These are phyloP conservation scores for Rhodotorula sphaerocarpa DNA, from an alignment of 768 basidiomycete genomes.

Conservation along the genomic window DNA sequence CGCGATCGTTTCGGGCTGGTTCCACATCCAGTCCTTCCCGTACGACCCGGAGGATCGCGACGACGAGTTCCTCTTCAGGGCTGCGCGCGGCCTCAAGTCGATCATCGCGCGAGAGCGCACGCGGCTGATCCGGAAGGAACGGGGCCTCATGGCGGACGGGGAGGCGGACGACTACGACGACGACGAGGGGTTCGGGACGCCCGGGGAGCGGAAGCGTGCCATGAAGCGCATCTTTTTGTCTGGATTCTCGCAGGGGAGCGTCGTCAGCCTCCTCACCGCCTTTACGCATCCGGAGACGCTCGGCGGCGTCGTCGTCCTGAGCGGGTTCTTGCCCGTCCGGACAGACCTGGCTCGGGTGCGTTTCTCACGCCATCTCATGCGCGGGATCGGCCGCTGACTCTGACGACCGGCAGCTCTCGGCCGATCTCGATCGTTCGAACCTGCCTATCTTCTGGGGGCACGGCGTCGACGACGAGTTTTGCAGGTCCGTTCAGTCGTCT, in stretches of 20 bases:
- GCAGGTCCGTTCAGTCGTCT: conserved; percentile 17
- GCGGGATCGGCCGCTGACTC: no score
- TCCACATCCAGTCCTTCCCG: conserved; percentile 25
- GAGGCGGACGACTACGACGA: background rate
- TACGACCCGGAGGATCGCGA: conserved; percentile 15
- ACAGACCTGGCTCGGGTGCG: conserved; percentile 13
- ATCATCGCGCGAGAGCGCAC: conserved; percentile 18
- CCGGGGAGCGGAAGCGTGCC: conserved; percentile 15
- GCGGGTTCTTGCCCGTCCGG: conserved; percentile 18
- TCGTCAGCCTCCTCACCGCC: conserved; percentile 8
- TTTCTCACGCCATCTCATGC: background rate
- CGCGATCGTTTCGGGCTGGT: conserved; percentile 18
- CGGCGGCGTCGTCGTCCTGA: conserved; percentile 13
- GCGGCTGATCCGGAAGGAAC: conserved; percentile 8
- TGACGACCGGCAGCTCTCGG: background rate
- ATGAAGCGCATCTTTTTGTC: conserved; percentile 15
- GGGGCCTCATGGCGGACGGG: background rate
- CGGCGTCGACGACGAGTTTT: conserved; percentile 13
- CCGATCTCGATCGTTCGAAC: conserved; percentile 14
- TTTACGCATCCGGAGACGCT: conserved; percentile 15
- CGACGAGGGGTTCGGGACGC: conserved; percentile 6
- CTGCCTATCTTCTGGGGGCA: conserved; percentile 31
- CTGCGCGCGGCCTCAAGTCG: conserved; percentile 19
- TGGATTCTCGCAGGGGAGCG: conserved; percentile 21
- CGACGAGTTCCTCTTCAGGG: conserved; percentile 2